These are phyloP conservation scores for Cystobasidium ongulense DNA, from an alignment of 768 basidiomycete genomes.

Conservation along the genomic window DNA sequence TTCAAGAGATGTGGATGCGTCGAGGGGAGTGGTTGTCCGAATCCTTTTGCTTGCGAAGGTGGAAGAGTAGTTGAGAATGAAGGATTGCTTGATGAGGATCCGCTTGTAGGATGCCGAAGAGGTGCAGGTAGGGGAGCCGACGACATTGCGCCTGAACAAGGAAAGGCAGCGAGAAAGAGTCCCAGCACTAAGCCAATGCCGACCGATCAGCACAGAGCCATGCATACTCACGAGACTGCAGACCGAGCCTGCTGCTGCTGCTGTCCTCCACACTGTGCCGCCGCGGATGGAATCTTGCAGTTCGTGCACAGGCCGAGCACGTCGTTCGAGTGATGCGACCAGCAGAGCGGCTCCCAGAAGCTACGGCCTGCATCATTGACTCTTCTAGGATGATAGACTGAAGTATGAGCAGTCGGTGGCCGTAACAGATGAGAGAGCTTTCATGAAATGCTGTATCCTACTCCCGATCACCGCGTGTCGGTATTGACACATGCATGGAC, in stretches of 20 bases:
- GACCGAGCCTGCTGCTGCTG: neutral
- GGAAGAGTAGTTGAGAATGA: constrained; percentile 2
- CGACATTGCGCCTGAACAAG: neutral
- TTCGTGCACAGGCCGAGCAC: neutral
- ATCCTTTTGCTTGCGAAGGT: constrained; percentile 43
- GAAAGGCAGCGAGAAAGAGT: no score
- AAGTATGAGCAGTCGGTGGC: no score
- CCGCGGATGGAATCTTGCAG: neutral
- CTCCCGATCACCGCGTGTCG: no score
- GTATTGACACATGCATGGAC: no score
- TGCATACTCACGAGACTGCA: neutral
- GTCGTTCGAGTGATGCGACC: neutral
- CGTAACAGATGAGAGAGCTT: no score
- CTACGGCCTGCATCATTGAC: neutral
- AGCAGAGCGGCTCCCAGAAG: neutral
- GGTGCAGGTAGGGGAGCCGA: constrained; percentile 19
- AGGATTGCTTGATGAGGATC: neutral
- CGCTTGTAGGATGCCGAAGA: constrained; percentile 1
- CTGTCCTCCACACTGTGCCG: neutral
- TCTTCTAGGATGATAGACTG: no score
- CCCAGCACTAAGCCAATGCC: neutral
- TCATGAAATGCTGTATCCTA: no score
- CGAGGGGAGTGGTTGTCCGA: constrained; percentile 66
- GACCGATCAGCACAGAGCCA: neutral
- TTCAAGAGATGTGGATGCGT: constrained; percentile 77